Evolutionary conservation across 108 stramenopile species (phyloP).

Genomic region (Stephanodiscus triporus): DNA sequence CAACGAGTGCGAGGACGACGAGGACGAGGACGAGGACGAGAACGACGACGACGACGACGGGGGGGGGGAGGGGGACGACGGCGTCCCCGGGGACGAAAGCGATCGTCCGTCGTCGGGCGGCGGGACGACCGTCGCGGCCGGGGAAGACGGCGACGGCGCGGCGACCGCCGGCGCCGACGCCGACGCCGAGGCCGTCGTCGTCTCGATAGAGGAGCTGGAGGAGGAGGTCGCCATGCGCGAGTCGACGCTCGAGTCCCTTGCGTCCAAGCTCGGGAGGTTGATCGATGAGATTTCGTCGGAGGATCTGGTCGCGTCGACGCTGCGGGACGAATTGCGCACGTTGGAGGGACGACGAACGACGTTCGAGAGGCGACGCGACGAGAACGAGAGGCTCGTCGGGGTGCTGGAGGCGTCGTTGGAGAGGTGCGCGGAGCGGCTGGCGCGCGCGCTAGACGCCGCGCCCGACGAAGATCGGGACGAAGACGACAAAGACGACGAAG

Average conservation of each 20-base stretch:
- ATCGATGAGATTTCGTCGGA: slow-evolving; percentile 24
- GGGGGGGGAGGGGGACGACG: background rate
- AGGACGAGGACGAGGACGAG: slow-evolving; percentile 13
- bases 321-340: slow-evolving; percentile 20
- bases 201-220: slow-evolving; percentile 40
- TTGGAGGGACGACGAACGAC: slow-evolving; percentile 16
- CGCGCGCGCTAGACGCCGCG: slow-evolving; percentile 2
- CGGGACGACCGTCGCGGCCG: background rate
- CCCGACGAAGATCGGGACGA: background rate
- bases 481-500: slow-evolving; percentile 11
- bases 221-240: slow-evolving; percentile 43
- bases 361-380: slow-evolving; percentile 33
- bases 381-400: slow-evolving; percentile 21
- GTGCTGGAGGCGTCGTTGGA: slow-evolving; percentile 35
- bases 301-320: background rate
- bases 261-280: slow-evolving; percentile 24
- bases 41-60: slow-evolving; percentile 3
- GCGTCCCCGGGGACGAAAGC: background rate
- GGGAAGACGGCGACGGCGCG: background rate
- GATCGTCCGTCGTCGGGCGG: background rate
- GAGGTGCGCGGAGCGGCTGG: slow-evolving; percentile 30
- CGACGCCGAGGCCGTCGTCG: background rate
- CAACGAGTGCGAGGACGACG: slow-evolving; percentile 15
- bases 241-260: slow-evolving; percentile 38
- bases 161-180: background rate